These are phyloP conservation scores for Pyrenophora tritici-repentis DNA, from an alignment of 2,329 filamentous ascomycete species.

Conservation along the genomic window DNA sequence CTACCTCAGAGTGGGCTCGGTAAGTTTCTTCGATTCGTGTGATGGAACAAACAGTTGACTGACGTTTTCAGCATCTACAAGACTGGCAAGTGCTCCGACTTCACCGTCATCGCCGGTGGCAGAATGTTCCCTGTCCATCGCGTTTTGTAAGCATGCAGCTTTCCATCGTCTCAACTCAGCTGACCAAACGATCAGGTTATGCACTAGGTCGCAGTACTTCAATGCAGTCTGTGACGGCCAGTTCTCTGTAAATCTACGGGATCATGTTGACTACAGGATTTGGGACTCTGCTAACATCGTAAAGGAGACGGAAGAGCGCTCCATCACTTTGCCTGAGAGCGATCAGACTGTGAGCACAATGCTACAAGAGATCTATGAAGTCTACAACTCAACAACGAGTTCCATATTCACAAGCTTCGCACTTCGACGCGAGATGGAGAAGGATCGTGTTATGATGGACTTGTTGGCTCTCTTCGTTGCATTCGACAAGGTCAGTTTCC, in stretches of 20 bases:
- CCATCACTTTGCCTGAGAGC: constrained; percentile 22
- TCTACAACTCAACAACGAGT: constrained; percentile 21
- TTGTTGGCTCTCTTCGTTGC: constrained; percentile 27
- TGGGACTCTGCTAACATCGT: not conserved
- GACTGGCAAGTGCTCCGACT: constrained; percentile 26
- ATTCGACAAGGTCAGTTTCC: constrained; percentile 25
- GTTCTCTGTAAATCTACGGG: constrained; percentile 15
- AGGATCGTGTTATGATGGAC: constrained; percentile 15
- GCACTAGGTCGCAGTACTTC: constrained; percentile 26
- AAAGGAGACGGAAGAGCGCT: constrained; percentile 17
- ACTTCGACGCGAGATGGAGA: constrained; percentile 15
- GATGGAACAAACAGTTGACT: not conserved
- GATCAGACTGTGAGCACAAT: constrained; percentile 13
- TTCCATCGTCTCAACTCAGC: not conserved
- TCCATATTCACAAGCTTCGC: constrained; percentile 29
- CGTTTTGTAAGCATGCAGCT: constrained; percentile 14
- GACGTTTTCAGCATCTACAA: constrained; percentile 17
- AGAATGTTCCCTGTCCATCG: constrained; percentile 28
- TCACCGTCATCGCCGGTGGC: constrained; percentile 21
- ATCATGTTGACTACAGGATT: not conserved
- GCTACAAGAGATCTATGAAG: constrained; percentile 27
- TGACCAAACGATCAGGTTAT: constrained; percentile 17
- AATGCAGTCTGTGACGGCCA: constrained; percentile 21
- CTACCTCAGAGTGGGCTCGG: constrained; percentile 17
- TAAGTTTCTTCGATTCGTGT: not conserved